These are phyloP conservation scores for Amylocystis lapponica DNA, from an alignment of 768 basidiomycete species.

Conservation along the genomic window DNA sequence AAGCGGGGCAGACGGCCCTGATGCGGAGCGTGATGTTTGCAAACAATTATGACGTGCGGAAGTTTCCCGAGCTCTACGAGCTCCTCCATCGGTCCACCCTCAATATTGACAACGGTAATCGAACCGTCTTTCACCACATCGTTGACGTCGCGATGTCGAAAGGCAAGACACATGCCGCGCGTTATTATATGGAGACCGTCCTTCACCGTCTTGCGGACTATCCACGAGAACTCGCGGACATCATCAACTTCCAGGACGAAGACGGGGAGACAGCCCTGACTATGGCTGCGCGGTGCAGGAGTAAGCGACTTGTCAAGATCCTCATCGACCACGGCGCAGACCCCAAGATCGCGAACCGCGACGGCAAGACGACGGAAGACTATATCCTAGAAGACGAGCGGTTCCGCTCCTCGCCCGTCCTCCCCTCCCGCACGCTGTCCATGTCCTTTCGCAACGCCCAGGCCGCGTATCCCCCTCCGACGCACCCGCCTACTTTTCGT, in stretches of 20 bases:
- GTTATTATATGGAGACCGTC: slow-evolving; percentile 99
- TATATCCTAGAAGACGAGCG: slow-evolving; percentile 98
- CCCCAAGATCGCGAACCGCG: slow-evolving; percentile 89
- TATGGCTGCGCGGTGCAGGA: slow-evolving; percentile 91
- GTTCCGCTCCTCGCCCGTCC: slow-evolving; percentile 86
- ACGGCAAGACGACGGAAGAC: slow-evolving; percentile 96
- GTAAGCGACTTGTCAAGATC: slow-evolving; percentile 91
- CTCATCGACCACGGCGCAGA: slow-evolving; percentile 96
- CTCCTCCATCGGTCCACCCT: slow-evolving; percentile 95
- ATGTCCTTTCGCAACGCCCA: slow-evolving; percentile 76
- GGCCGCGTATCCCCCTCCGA: slow-evolving; percentile 46
- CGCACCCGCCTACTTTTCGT: slow-evolving; percentile 36
- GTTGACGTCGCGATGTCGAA: slow-evolving; percentile 97
- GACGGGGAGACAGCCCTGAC: slow-evolving; percentile 98
- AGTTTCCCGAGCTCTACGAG: slow-evolving; percentile 97
- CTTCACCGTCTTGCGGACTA: slow-evolving; percentile 83
- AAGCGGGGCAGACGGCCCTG: slow-evolving; percentile 91
- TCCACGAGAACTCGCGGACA: slow-evolving; percentile 93
- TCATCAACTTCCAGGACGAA: slow-evolving; percentile 98
- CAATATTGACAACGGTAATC: slow-evolving; percentile 96
- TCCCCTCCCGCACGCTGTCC: slow-evolving; percentile 55
- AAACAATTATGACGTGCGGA: slow-evolving; percentile 98
- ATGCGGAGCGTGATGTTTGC: slow-evolving; percentile 99
- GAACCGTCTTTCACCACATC: slow-evolving; percentile 97
- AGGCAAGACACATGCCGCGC: slow-evolving; percentile 94